Evolutionary conservation across 148 eudicot species (phyloP), one percentile per base, ranked within the genome.

Genomic region (Nepenthes mirabilis): DNA sequence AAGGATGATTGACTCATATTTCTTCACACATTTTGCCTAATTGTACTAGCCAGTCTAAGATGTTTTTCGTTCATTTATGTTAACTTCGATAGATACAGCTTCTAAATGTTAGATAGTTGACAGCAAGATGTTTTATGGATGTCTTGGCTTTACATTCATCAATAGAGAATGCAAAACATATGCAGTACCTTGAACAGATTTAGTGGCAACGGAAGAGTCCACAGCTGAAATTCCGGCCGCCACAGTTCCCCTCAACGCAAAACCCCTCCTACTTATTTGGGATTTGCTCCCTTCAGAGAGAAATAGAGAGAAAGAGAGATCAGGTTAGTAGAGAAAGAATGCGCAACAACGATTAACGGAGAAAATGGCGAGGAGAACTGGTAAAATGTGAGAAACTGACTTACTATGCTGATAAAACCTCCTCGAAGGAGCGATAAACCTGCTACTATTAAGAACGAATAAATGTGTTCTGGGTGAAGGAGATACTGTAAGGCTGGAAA

Each of bases 211-310:
- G 54, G 97, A 70, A 63, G 93, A 78, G 9, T 72, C 74, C 66
- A 80, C 69, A 23, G 77, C 80, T 23, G 97, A 76, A 74, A 83
- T 71, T 56, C 95, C 95, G 56, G 90, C 78, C 55, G 87, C 95
- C 11, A 86, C 79, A 73, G 84, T 76, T 58, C 95, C 95, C 58
- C 67, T 82, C 54, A 84, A 59, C 58, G 83, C 79, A 52, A 94
- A 73, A 63, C 78, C 77, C 68, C 99, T 81, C 67, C 99, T 77
- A 62, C 75, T 80, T 59, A 94, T 73, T 67, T 75, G 70, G 65
- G 82, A 78, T 59, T 65, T 86, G 75, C 68, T 80, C 58, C 84
- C 91, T 82, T 62, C 72, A 58, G 49, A 52, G 1, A 14, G 2
- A 7, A 2, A 52, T 14, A 55, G 10, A 7, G 9, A 55, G 36